These are phyloP conservation scores for Sugiyamaella grinbergsii DNA, from an alignment of 1,139 yeast genomes.

Conservation along the genomic window DNA sequence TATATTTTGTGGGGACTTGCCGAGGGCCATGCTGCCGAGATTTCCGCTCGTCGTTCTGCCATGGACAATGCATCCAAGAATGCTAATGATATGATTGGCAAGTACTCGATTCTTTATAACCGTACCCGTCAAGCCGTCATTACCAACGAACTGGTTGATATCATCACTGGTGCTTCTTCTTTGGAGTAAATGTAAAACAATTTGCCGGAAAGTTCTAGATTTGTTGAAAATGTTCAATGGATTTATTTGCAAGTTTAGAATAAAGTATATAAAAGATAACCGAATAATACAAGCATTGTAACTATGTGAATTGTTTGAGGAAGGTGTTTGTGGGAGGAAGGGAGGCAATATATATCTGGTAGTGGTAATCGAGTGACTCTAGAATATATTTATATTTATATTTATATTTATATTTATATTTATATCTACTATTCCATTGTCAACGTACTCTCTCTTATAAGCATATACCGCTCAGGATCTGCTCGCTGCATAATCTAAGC, in stretches of 20 bases:
- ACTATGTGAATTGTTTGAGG: too few relatives aligned
- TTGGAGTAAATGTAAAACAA: slow-evolving; percentile 60
- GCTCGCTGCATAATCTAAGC: background rate
- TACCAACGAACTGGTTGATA: slow-evolving; percentile 98
- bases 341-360: too few relatives aligned
- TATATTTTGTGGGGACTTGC: slow-evolving; percentile 89
- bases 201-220: background rate
- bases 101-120: slow-evolving; percentile 95
- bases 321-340: too few relatives aligned
- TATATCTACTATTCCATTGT: too few relatives aligned
- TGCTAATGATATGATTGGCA: slow-evolving; percentile 98
- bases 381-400: too few relatives aligned
- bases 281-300: slow-evolving; percentile 6
- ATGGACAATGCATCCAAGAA: slow-evolving; percentile 99
- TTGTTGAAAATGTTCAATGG: background rate
- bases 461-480: background rate
- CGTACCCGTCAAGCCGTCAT: slow-evolving; percentile 99
- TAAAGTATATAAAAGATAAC: slow-evolving; percentile 1
- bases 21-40: slow-evolving; percentile 98
- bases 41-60: slow-evolving; percentile 98
- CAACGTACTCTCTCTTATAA: background rate
- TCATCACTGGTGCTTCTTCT: slow-evolving; percentile 99
- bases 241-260: background rate
- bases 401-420: too few relatives aligned
- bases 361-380: too few relatives aligned